Conservation (phyloP, 768 basidiomycete genomes). For the Mrakia frigida region DNA sequence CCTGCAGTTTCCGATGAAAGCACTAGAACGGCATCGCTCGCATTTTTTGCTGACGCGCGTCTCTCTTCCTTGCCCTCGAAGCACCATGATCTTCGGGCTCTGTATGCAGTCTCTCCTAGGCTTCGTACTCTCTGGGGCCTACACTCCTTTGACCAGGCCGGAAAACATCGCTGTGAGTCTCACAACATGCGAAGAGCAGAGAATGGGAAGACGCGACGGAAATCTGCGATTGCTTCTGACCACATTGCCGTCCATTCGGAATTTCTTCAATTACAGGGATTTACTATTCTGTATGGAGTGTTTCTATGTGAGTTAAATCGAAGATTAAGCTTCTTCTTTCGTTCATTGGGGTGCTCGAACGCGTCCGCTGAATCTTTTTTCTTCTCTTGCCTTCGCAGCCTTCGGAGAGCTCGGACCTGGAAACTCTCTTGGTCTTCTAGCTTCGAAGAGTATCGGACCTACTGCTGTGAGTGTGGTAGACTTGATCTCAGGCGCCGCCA, state of each 20-base stretch:
- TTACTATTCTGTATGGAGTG: constrained; percentile 72
- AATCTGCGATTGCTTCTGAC: no score
- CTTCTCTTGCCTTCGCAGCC: constrained; percentile 62
- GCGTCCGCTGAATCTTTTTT: constrained; percentile 37
- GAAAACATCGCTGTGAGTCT: constrained; percentile 41
- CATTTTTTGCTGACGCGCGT: background rate
- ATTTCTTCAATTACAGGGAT: constrained; percentile 73
- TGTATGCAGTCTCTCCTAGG: constrained; percentile 46
- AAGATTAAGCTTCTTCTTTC: no score
- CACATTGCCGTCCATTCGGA: no score
- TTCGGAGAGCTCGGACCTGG: constrained; percentile 88
- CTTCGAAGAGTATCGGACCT: constrained; percentile 69
- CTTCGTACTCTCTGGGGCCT: constrained; percentile 80
- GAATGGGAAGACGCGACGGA: no score
- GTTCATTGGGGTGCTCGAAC: no score
- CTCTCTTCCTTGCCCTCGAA: constrained; percentile 44
- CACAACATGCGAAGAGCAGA: no score
- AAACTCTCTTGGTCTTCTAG: constrained; percentile 77
- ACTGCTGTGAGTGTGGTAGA: constrained; percentile 51
- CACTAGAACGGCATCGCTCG: background rate
- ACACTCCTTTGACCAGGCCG: constrained; percentile 52
- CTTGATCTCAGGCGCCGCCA: background rate
- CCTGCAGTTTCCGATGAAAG: background rate
- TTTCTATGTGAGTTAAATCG: constrained; percentile 52
- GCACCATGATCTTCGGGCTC: constrained; percentile 58